A percentile compares a stretch with the other conserved stretches of the same genome.
Conservation (phyloP, 129 eudicot species). For the Flaveria brownii region DNA sequence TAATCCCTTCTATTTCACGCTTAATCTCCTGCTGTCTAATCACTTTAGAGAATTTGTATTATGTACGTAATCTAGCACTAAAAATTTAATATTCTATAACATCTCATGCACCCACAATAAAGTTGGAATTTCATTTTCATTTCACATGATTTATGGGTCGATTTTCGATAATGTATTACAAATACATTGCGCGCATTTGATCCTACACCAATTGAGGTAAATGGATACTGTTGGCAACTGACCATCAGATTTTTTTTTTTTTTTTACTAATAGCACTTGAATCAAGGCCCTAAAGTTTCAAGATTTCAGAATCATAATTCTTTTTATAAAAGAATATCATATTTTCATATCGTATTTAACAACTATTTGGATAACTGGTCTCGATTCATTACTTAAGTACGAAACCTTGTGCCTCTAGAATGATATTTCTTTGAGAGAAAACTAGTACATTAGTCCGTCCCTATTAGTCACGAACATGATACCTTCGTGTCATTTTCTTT, state of each 20-base stretch:
- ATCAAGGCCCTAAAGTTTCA: neutral
- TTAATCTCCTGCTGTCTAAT: constrained; percentile 28
- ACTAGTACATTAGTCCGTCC: too few species aligned
- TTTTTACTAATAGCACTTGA: neutral
- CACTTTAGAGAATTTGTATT: constrained; percentile 16
- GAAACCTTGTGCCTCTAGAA: too few species aligned
- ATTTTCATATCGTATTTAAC: neutral
- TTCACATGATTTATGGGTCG: constrained; percentile 22
- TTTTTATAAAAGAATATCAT: neutral
- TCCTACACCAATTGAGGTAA: constrained; percentile 12
- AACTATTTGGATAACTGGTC: too few species aligned
- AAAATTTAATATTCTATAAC: constrained; percentile 24
- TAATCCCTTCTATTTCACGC: constrained; percentile 12
- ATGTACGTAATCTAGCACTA: constrained; percentile 18
- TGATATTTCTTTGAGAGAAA: too few species aligned
- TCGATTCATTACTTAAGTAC: too few species aligned
- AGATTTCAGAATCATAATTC: neutral
- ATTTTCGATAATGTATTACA: constrained; percentile 21
- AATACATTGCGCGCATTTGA: constrained; percentile 31
- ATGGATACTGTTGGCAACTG: neutral
- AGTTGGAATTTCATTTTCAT: constrained; percentile 28
- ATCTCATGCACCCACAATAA: neutral
- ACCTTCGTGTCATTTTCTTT: neutral
- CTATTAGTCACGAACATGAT: too few species aligned
- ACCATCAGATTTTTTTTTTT: neutral